These are phyloP conservation scores for Hyparrhenia diplandra DNA, from an alignment of 176 grass and related monocot genomes.

Conservation along the genomic window DNA sequence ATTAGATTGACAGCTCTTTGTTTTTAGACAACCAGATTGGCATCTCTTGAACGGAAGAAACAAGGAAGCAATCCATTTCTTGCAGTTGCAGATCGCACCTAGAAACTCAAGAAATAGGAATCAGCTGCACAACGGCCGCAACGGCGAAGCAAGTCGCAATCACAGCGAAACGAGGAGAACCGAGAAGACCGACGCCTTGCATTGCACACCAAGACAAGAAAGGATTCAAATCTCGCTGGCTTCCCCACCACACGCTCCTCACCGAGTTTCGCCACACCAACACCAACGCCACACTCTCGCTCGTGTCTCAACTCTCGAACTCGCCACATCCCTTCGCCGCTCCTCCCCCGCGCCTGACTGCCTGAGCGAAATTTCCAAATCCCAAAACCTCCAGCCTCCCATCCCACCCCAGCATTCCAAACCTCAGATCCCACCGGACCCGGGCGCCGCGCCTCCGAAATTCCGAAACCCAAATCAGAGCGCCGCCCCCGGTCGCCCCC, in stretches of 20 bases:
- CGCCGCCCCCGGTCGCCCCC: background rate
- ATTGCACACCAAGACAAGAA: background rate
- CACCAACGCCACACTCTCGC: background rate
- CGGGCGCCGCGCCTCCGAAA: background rate
- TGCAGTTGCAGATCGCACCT: too few species aligned
- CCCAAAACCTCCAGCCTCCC: background rate
- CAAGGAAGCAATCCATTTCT: background rate
- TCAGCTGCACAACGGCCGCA: too few species aligned
- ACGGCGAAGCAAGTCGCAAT: background rate
- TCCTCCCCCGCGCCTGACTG: background rate
- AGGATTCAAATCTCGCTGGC: background rate
- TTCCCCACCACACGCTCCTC: conserved; percentile 30
- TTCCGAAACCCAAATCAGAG: background rate
- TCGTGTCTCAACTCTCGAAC: too few species aligned
- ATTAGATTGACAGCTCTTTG: too few species aligned
- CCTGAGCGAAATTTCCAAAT: conserved; percentile 29
- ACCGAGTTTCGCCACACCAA: background rate
- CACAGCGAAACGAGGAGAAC: background rate
- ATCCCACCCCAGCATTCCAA: background rate
- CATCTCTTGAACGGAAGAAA: background rate
- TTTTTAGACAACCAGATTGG: too few species aligned
- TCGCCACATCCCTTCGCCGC: background rate
- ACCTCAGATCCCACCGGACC: conserved; percentile 24
- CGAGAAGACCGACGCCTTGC: background rate
- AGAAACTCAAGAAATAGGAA: too few species aligned